These are phyloP conservation scores for Phytophthora tubulina DNA, from an alignment of 352 stramenopile genomes.

Conservation along the genomic window DNA sequence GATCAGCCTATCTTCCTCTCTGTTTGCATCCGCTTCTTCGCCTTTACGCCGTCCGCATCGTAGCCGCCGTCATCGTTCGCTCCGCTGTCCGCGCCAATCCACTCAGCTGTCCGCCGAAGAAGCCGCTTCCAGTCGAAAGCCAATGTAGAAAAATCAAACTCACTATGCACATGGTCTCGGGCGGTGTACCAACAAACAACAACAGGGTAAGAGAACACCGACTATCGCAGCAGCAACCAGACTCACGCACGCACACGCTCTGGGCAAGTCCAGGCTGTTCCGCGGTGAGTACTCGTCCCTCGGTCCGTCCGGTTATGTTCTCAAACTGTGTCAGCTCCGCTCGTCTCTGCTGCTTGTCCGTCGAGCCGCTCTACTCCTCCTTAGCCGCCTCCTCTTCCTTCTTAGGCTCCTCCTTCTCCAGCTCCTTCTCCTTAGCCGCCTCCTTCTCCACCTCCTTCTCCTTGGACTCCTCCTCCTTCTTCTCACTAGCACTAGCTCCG, in stretches of 20 bases:
- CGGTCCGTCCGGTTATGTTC: constrained; percentile 26
- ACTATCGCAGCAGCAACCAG: constrained; percentile 49
- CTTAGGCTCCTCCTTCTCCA: constrained; percentile 16
- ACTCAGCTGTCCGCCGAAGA: constrained; percentile 5
- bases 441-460: constrained; percentile 24
- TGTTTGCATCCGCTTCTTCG: constrained; percentile 2
- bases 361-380: constrained; percentile 27
- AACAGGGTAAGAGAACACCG: constrained; percentile 53
- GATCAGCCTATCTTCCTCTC: constrained; percentile 11
- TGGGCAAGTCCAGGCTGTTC: constrained; percentile 32
- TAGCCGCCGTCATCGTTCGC: constrained; percentile 30
- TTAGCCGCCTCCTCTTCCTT: constrained; percentile 28
- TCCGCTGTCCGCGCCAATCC: constrained; percentile 28
- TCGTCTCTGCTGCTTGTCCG: constrained; percentile 16
- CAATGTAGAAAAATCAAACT: constrained; percentile 51
- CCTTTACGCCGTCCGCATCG: constrained; percentile 19
- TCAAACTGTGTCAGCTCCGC: constrained; percentile 34
- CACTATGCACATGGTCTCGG: constrained; percentile 47
- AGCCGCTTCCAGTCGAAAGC: constrained; percentile 32
- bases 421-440: constrained; percentile 26
- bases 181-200: constrained; percentile 48
- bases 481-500: constrained; percentile 30
- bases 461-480: constrained; percentile 35
- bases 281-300: constrained; percentile 31
- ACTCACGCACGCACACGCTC: constrained; percentile 48